Percentiles rank a stretch among this genome's conserved stretches.
Evolutionary conservation across 2,329 filamentous ascomycete species (phyloP).

Genomic region (Didymella lethalis): DNA sequence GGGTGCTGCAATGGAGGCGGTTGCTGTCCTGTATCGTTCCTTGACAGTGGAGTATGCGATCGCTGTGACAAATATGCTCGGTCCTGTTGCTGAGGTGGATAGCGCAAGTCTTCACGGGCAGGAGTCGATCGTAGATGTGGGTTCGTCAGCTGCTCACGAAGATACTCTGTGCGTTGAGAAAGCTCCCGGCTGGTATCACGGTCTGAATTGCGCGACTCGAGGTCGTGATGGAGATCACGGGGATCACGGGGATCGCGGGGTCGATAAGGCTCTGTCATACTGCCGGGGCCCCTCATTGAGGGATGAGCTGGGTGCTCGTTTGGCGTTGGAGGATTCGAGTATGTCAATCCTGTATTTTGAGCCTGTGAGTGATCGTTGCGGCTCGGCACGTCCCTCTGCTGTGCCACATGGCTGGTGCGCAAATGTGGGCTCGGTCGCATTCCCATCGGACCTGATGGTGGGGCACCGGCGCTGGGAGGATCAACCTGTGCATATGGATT

Average conservation of each 20-base stretch:
- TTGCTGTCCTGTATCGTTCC: conserved; percentile 39
- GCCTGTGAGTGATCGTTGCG: conserved; percentile 46
- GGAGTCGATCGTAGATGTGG: conserved; percentile 32
- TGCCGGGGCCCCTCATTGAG: conserved; percentile 35
- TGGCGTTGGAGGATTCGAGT: conserved; percentile 46
- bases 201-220: conserved; percentile 42
- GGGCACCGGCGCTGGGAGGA: conserved; percentile 39
- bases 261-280: conserved; percentile 40
- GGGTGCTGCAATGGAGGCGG: conserved; percentile 43
- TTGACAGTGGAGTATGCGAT: conserved; percentile 47
- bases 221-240: conserved; percentile 41
- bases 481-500: conserved; percentile 51
- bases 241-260: conserved; percentile 41
- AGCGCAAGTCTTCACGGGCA: conserved; percentile 41
- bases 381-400: conserved; percentile 38
- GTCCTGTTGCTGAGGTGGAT: conserved; percentile 39
- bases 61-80: conserved; percentile 40
- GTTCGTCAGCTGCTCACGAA: conserved; percentile 43
- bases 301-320: conserved; percentile 39
- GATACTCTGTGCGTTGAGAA: conserved; percentile 39
- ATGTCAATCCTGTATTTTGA: conserved; percentile 41
- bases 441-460: conserved; percentile 43
- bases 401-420: conserved; percentile 40
- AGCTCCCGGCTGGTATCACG: conserved; percentile 46
- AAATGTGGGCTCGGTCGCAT: conserved; percentile 50